phyloP scores from a whole-genome alignment of 129 eudicot genomes.

The Flaveria robusta region DNA sequence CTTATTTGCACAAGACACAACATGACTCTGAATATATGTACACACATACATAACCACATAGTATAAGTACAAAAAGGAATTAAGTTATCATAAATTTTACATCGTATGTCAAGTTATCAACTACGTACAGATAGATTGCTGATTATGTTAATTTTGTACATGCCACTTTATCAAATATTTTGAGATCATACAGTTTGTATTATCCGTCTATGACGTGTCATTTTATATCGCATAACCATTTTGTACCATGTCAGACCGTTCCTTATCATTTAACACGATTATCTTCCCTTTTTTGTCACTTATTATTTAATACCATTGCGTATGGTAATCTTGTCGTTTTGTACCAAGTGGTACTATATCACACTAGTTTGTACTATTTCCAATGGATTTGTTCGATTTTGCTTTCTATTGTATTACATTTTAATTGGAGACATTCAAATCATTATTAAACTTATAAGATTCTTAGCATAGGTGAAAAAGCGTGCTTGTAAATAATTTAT shows the following conservation, averaged over 20 bases:
- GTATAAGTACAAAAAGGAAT: constrained; percentile 8
- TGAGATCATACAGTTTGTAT: constrained; percentile 1
- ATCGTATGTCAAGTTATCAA: background rate
- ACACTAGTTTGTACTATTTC: background rate
- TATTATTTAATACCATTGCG: background rate
- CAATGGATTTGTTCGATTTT: background rate
- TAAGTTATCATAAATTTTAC: background rate
- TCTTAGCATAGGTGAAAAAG: background rate
- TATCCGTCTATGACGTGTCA: background rate
- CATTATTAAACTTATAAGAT: background rate
- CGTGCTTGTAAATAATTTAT: background rate
- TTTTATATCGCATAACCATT: background rate
- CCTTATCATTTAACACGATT: background rate
- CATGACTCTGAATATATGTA: background rate
- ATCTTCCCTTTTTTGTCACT: background rate
- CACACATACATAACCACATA: background rate
- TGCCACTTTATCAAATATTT: background rate
- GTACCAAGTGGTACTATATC: background rate
- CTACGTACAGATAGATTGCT: constrained; percentile 5
- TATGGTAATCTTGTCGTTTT: background rate
- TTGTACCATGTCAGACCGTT: background rate
- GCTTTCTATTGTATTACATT: background rate
- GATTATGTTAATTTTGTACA: background rate
- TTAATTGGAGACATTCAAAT: background rate
- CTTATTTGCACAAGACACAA: background rate